Percentiles rank a stretch among this genome's conserved stretches.
Evolutionary conservation across 2,329 filamentous ascomycete species (phyloP).

Genomic region (Amesomyces nigricolor): DNA sequence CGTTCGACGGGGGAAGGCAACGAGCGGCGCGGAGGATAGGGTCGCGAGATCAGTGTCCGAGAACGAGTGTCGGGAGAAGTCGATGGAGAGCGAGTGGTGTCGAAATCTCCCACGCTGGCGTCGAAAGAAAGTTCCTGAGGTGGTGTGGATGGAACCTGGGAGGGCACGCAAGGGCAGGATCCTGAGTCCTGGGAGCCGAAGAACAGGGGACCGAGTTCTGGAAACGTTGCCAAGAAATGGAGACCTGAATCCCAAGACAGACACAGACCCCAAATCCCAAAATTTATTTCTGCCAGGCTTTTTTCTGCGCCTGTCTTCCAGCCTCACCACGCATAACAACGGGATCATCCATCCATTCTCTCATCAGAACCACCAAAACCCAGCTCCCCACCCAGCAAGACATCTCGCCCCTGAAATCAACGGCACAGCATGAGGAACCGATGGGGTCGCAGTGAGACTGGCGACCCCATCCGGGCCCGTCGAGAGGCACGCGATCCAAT

Average conservation of each 20-base stretch:
- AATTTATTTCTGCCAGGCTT: neutral
- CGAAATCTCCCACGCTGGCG: constrained; percentile 9
- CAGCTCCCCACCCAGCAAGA: neutral
- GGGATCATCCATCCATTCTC: neutral
- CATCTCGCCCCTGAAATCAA: neutral
- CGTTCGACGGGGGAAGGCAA: constrained; percentile 1
- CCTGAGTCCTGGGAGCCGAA: neutral
- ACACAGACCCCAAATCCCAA: neutral
- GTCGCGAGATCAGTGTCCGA: neutral
- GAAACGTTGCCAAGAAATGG: constrained; percentile 8
- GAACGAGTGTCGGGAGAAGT: constrained; percentile 19
- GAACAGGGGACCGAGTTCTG: constrained; percentile 13
- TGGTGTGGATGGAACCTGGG: neutral
- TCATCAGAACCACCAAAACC: too few relatives aligned
- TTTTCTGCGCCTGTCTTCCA: neutral
- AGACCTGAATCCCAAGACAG: neutral
- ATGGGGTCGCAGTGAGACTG: neutral
- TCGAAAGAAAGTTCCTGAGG: neutral
- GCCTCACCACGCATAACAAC: neutral
- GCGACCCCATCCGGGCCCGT: neutral
- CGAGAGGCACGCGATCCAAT: constrained; percentile 12
- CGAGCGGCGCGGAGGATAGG: neutral
- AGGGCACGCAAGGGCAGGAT: neutral
- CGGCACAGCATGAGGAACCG: neutral
- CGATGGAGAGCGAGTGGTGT: constrained; percentile 18